Conservation (phyloP, 2,329 filamentous ascomycete species). For the Emmonsia crescens region DNA sequence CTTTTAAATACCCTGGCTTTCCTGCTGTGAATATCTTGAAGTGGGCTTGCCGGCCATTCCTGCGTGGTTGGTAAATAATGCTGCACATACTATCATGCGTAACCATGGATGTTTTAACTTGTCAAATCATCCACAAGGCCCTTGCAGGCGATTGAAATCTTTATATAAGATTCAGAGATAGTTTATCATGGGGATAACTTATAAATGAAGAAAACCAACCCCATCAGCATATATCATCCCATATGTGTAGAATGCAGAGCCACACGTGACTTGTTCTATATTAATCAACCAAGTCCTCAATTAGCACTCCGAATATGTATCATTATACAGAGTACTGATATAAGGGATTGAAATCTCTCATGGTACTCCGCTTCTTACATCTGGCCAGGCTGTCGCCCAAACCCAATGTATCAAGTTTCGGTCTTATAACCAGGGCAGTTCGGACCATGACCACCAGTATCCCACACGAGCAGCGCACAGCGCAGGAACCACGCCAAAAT, state of each 20-base stretch:
- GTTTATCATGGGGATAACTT: no score
- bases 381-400: neutral
- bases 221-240: no score
- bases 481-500: constrained; percentile 58
- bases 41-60: no score
- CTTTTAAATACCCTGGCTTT: neutral
- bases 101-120: neutral
- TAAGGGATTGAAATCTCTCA: neutral
- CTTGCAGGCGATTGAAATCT: neutral
- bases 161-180: no score
- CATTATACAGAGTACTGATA: no score
- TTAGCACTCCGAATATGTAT: no score
- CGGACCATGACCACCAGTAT: constrained; percentile 18
- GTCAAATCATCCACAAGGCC: neutral
- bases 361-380: neutral
- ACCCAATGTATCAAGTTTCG: neutral
- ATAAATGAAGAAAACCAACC: no score
- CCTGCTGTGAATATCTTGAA: no score
- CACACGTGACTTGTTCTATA: neutral
- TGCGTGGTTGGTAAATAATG: neutral
- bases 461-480: constrained; percentile 61
- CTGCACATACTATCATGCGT: neutral
- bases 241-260: neutral
- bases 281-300: no score
- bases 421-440: neutral